Base-by-base conservation (phyloP, 75 land plant genomes). In the Picea glauca region DNA sequence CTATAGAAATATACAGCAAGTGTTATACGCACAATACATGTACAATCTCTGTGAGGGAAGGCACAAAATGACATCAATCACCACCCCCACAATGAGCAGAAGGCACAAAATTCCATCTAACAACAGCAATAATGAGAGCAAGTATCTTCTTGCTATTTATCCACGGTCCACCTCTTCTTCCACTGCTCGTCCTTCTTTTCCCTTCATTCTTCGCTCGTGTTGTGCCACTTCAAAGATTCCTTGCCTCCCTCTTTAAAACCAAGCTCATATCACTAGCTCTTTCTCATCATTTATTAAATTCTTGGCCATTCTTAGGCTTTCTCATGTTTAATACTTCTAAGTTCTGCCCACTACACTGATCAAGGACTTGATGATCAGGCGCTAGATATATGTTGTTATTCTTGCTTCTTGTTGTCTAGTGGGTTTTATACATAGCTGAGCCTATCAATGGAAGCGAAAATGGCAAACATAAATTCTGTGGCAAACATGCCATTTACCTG, bases 21-120 rank as follows among this genome's bases (percentile, higher is more conserved):
- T 70, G 74, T 43, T 70, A 40, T 70, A 70, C 50, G 11, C 56
- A 70, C 74, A 43, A 40, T 70, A 70, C 74, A 40, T 70, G 74
- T 70, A 70, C 74, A 40, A 70, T 70, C 3, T 70, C 56, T 70
- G n/a, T 43, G 13, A 70, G 35, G 35, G 3, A n/a, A 70, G 74
- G 74, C 74, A 70, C 50, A 70, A 70, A 70, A 70, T 70, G 74
- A 70, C 74, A 70, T 70, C 74, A 70, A 70, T 43, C 74, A 70
- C 54, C 74, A 70, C 23, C 74, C 74, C 74, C 74, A 70, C 74
- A 70, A 70, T 70, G 74, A 70, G 74, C 74, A 70, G 23, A 70
- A 70, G 74, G 74, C 74, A 70, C 74, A 70, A 70, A 70, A 70
- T 70, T 70, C 74, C 74, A 70, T 70, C 74, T 40, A 66, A 40